Conservation (phyloP, 192 early-diverging fungal genomes). For the Funneliformis geosporum region DNA sequence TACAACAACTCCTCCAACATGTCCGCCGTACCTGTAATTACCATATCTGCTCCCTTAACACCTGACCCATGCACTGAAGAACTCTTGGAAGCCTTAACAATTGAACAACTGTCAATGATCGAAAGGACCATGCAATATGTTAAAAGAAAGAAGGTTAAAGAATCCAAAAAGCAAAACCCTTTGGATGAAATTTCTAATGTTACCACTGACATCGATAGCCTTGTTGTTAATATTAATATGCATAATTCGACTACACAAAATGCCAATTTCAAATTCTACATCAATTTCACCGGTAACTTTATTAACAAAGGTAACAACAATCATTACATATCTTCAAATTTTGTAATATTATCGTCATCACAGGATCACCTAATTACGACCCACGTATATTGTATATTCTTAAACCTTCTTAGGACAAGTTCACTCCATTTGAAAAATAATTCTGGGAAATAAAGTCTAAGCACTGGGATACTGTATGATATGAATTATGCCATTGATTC, state of each 20-base stretch:
- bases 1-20: not conserved
- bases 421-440: conserved; percentile 96
- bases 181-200: not conserved
- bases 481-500: not conserved
- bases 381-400: conserved; percentile 88
- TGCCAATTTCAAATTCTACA: not conserved
- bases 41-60: conserved; percentile 15
- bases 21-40: conserved; percentile 2
- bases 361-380: conserved; percentile 81
- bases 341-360: not conserved
- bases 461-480: conserved; percentile 84
- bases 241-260: not conserved
- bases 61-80: conserved; percentile 24
- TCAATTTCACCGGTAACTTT: not conserved
- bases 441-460: conserved; percentile 98
- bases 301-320: conserved; percentile 6
- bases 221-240: not conserved
- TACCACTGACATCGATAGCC: not conserved
- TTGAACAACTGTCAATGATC: conserved; percentile 21
- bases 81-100: conserved; percentile 4
- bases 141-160: conserved; percentile 24
- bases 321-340: not conserved
- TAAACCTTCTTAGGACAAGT: conserved; percentile 70
- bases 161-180: conserved; percentile 13
- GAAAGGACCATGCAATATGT: conserved; percentile 28